Evolutionary conservation across 176 grass and related monocot genomes (phyloP).

Genomic region (Themeda triandra): DNA sequence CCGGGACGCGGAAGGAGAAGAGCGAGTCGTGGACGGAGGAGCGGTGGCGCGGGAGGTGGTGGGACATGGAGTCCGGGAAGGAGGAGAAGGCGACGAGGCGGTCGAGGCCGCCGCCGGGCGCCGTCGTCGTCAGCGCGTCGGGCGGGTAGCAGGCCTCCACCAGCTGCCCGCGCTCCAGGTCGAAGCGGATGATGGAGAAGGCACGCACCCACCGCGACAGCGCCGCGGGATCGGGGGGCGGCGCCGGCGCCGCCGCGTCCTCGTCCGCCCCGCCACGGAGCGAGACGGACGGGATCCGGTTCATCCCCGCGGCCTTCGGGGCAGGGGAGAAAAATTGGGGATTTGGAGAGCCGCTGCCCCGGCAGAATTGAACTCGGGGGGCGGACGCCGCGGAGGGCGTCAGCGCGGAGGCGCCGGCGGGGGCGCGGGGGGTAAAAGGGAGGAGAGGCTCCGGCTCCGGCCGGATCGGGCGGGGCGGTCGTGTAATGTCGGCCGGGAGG

Average conservation of each 20-base stretch:
- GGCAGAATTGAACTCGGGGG: slow-evolving; percentile 2
- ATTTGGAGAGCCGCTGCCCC: not conserved
- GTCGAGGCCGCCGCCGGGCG: slow-evolving; percentile 43
- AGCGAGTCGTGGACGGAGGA: slow-evolving; percentile 94
- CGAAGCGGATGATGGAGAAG: slow-evolving; percentile 93
- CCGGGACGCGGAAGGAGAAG: slow-evolving; percentile 88
- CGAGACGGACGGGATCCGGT: slow-evolving; percentile 70
- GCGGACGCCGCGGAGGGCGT: slow-evolving; percentile 21
- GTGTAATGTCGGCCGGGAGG: not conserved
- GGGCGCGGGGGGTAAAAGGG: not conserved
- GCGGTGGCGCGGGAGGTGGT: slow-evolving; percentile 85
- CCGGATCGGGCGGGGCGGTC: slow-evolving; percentile 33
- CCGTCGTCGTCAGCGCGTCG: slow-evolving; percentile 40
- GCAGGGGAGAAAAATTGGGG: not conserved
- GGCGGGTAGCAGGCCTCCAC: slow-evolving; percentile 76
- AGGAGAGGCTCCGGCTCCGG: slow-evolving; percentile 4
- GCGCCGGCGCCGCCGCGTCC: not conserved
- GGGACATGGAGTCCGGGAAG: slow-evolving; percentile 98
- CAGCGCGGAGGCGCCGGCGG: slow-evolving; percentile 17
- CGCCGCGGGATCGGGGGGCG: slow-evolving; percentile 42
- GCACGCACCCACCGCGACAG: slow-evolving; percentile 76
- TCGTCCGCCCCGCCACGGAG: slow-evolving; percentile 32
- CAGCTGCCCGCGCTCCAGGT: slow-evolving; percentile 91
- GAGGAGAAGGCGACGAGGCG: slow-evolving; percentile 93
- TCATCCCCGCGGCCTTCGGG: slow-evolving; percentile 33